These are phyloP conservation scores for Vitis hybrid DNA, from an alignment of 177 flowering plant genomes.

Conservation along the genomic window DNA sequence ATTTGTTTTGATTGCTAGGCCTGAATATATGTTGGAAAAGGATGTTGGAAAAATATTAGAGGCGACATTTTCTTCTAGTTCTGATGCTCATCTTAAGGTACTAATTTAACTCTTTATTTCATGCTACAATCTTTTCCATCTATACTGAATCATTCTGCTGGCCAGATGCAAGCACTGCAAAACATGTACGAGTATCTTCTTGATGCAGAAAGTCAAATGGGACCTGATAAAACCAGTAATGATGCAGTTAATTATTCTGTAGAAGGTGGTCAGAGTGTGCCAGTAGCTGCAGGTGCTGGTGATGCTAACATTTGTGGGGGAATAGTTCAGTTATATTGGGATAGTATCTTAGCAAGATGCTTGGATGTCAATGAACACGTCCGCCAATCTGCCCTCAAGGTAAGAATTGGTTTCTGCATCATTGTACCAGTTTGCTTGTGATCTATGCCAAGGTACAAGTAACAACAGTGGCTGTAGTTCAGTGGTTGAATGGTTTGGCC, in stretches of 20 bases:
- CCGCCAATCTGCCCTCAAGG: slow-evolving; percentile 89
- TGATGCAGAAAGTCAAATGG: slow-evolving; percentile 92
- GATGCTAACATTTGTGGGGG: slow-evolving; percentile 98
- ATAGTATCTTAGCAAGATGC: slow-evolving; percentile 69
- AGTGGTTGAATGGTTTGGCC: too few relatives aligned
- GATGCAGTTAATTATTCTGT: slow-evolving; percentile 30
- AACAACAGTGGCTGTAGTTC: too few relatives aligned
- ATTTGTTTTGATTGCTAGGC: slow-evolving; percentile 77
- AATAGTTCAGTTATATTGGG: slow-evolving; percentile 91
- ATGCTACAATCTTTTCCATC: not conserved
- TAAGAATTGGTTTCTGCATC: slow-evolving; percentile 23
- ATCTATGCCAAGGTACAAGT: too few relatives aligned
- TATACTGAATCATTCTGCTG: slow-evolving; percentile 28
- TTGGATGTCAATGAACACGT: slow-evolving; percentile 77
- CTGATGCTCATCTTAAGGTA: slow-evolving; percentile 87
- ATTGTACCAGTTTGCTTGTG: slow-evolving; percentile 1
- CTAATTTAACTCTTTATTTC: not conserved
- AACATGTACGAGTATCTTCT: slow-evolving; percentile 91
- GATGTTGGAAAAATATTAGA: slow-evolving; percentile 77
- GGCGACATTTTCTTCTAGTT: slow-evolving; percentile 61
- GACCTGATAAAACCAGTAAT: slow-evolving; percentile 39
- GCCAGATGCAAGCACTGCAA: slow-evolving; percentile 89
- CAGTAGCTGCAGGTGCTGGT: slow-evolving; percentile 99
- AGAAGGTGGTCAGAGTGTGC: slow-evolving; percentile 57
- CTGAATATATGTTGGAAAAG: slow-evolving; percentile 86